Evolutionary conservation across 2,329 filamentous ascomycete genomes (phyloP), one percentile per base, ranked within the genome.

Genomic region (Niveomyces coronatus): DNA sequence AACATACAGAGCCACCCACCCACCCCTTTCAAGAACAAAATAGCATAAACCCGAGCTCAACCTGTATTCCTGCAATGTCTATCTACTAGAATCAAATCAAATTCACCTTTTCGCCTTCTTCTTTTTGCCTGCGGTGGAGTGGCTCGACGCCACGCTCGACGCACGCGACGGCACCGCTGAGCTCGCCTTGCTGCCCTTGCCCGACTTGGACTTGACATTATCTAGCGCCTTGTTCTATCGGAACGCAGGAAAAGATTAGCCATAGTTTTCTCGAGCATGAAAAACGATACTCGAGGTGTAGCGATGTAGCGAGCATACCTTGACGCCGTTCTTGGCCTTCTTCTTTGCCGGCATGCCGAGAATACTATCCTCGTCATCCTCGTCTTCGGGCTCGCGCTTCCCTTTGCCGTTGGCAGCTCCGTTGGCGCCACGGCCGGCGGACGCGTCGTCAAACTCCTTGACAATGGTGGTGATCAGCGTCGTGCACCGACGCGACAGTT

Each of bases 381-480:
- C 86, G 31, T 89, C 86, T 6, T 83, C 82, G 3, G 65, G 65
- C 52, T 85, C 81, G 49, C 85, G 78, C 66, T 91, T 91, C 24
- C 73, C 70, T 49, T 65, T 80, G 44, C 78, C 79, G 47, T 85
- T 83, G 20, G 65, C 63, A 9, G n/a, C n/a, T n/a, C 76, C 76
- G 47, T 86, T 83, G 22, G 65, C 62, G 11, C 76, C 76, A 41
- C 58, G 57, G 8, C 66, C 61, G 31, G 71, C 69, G 26, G n/a
- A n/a, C n/a, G 66, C 60, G 39, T 82, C 79, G 55, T 95, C 89
- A 59, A 95, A 94, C 62, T 98, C 91, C 60, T 91, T 83, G 37
- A 91, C 84, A 33, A 98, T 86, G 0, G 91, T 94, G 24, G 89
- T 94, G 46, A 98, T 76, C 37, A 98, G 72, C 1, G 93, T 98